phyloP scores from a whole-genome alignment of 768 basidiomycete genomes.

The Calocybe gangraenosa region DNA sequence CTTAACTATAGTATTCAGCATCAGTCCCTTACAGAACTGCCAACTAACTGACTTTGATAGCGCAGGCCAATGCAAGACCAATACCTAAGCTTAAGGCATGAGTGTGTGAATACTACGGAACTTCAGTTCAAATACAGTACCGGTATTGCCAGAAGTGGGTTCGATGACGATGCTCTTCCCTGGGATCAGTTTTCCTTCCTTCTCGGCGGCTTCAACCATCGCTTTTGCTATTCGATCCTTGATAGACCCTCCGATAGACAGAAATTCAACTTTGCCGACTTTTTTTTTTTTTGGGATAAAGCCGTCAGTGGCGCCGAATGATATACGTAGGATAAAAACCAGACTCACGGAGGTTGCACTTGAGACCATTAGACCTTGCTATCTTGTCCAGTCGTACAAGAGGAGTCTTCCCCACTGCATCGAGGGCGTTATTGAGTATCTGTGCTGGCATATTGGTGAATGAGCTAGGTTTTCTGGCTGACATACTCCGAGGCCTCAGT shows the following conservation, averaged over 20 bases:
- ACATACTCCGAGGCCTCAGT: neutral
- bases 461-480: neutral
- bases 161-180: conserved; percentile 93
- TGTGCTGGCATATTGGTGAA: conserved; percentile 31
- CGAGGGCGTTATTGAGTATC: conserved; percentile 76
- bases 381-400: conserved; percentile 83
- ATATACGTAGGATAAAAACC: neutral
- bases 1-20: conserved; percentile 83
- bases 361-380: conserved; percentile 65
- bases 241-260: conserved; percentile 88
- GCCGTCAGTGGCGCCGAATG: neutral
- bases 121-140: conserved; percentile 29
- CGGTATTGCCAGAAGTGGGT: conserved; percentile 95
- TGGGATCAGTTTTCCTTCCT: conserved; percentile 77
- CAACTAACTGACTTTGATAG: conserved; percentile 71
- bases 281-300: neutral
- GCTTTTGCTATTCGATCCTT: conserved; percentile 96
- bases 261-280: conserved; percentile 91
- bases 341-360: conserved; percentile 86
- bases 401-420: conserved; percentile 88
- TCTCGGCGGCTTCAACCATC: conserved; percentile 95
- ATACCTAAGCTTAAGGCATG: conserved; percentile 52
- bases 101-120: too few relatives aligned
- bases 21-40: conserved; percentile 19
- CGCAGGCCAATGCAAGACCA: conserved; percentile 88